phyloP scores from a whole-genome alignment of 164 flowering plant species.

The Aristolochia californica region DNA sequence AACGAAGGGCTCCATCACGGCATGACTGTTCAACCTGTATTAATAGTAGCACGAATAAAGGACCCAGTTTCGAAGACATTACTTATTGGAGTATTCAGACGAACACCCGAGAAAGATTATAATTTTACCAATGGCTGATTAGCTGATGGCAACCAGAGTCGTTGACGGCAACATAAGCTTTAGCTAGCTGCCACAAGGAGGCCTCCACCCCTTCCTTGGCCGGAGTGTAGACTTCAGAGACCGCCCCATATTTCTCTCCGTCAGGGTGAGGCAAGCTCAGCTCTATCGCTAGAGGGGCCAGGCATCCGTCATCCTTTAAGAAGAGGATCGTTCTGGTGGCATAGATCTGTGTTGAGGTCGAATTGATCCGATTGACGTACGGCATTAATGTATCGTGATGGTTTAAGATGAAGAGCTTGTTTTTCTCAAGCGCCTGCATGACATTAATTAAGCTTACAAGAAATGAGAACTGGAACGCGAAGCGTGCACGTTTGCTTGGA shows the following conservation, averaged over 20 bases:
- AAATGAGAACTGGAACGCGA: neutral
- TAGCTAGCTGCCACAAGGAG: conserved; percentile 80
- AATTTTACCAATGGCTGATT: conserved; percentile 73
- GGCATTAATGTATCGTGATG: conserved; percentile 83
- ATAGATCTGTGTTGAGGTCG: conserved; percentile 57
- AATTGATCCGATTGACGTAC: conserved; percentile 45
- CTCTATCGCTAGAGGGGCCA: conserved; percentile 84
- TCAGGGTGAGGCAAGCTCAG: conserved; percentile 73
- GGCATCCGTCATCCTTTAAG: conserved; percentile 57
- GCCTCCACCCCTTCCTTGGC: conserved; percentile 46
- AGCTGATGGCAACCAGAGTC: conserved; percentile 92
- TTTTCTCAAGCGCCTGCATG: conserved; percentile 9
- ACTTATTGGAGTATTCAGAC: neutral
- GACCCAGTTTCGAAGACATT: no score
- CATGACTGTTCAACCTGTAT: conserved; percentile 84
- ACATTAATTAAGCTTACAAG: no score
- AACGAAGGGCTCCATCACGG: conserved; percentile 73
- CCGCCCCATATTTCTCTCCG: conserved; percentile 53
- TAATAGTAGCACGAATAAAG: neutral
- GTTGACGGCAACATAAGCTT: conserved; percentile 81
- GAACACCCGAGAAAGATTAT: neutral
- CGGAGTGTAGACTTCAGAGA: conserved; percentile 59
- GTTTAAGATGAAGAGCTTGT: conserved; percentile 68
- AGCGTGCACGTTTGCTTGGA: neutral
- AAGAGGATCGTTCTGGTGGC: conserved; percentile 70